A percentile compares a stretch with the other conserved stretches of the same genome.
These are phyloP conservation scores for Lactarius pseudohatsudake DNA, from an alignment of 768 basidiomycete species.

Conservation along the genomic window DNA sequence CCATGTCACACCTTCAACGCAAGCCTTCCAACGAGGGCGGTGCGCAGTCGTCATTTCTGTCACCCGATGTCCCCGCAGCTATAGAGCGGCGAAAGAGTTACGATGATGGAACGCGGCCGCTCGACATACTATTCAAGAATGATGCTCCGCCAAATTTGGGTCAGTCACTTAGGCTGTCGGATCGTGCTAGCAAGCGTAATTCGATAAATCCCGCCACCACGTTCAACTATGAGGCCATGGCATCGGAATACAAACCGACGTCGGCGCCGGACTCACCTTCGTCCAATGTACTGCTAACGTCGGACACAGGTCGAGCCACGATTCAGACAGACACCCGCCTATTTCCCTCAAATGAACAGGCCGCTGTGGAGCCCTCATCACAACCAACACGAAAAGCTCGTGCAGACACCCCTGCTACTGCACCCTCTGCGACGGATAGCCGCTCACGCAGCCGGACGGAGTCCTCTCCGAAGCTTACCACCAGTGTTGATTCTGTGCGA, in stretches of 20 bases:
- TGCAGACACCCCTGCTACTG: constrained; percentile 5
- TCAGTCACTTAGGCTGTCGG: constrained; percentile 35
- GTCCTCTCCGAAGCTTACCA: constrained; percentile 1
- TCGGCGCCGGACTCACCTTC: constrained; percentile 20
- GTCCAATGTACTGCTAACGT: background rate
- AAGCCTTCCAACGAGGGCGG: background rate
- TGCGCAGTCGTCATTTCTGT: constrained; percentile 25
- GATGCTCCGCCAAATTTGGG: constrained; percentile 30
- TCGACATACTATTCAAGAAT: constrained; percentile 38
- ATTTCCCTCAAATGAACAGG: constrained; percentile 5
- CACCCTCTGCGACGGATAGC: background rate
- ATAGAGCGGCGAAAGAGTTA: constrained; percentile 40
- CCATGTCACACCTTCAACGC: constrained; percentile 25
- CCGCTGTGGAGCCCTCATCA: constrained; percentile 6
- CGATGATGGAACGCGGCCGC: constrained; percentile 45
- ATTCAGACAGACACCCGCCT: background rate
- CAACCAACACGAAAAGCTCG: constrained; percentile 13
- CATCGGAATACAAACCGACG: constrained; percentile 17
- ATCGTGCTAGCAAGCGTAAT: constrained; percentile 47
- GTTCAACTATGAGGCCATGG: constrained; percentile 34
- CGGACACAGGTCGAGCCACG: background rate
- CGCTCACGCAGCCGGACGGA: constrained; percentile 20
- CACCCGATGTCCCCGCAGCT: constrained; percentile 33
- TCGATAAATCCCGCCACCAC: constrained; percentile 56
- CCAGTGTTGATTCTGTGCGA: constrained; percentile 32